A percentile compares a stretch with the other conserved stretches of the same genome.
Conservation (phyloP, 2,329 filamentous ascomycete species). For the Xylaria multiplex region DNA sequence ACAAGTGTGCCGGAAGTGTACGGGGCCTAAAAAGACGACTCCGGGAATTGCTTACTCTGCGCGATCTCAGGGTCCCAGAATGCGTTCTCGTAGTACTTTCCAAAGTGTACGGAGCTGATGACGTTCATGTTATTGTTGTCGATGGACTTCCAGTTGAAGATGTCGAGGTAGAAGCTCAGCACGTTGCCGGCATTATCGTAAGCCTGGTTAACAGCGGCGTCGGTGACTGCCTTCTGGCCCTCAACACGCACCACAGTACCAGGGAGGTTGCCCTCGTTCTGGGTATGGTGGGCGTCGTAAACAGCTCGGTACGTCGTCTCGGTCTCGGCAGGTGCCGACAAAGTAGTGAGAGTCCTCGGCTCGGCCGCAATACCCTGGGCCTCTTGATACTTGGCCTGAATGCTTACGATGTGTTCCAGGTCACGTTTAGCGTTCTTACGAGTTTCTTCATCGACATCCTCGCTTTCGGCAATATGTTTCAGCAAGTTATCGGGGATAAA, state of each 20-base stretch:
- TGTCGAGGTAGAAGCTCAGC: conserved; percentile 60
- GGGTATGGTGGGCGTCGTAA: conserved; percentile 55
- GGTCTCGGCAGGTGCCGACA: conserved; percentile 40
- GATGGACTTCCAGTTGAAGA: conserved; percentile 62
- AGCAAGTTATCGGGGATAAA: conserved; percentile 56
- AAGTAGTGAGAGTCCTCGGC: conserved; percentile 35
- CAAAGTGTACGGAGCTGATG: conserved; percentile 64
- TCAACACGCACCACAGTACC: conserved; percentile 57
- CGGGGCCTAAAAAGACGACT: too few relatives aligned
- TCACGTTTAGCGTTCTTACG: conserved; percentile 52
- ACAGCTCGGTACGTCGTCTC: conserved; percentile 54
- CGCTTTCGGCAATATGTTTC: conserved; percentile 51
- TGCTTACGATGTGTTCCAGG: conserved; percentile 52
- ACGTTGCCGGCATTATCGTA: conserved; percentile 62
- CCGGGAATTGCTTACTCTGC: conserved; percentile 50
- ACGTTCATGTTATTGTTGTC: conserved; percentile 62
- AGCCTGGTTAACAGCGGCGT: conserved; percentile 58
- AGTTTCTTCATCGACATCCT: conserved; percentile 53
- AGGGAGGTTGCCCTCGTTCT: conserved; percentile 53
- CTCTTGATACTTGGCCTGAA: conserved; percentile 49
- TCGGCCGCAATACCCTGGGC: conserved; percentile 41
- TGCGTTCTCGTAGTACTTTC: conserved; percentile 61
- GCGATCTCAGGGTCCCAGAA: conserved; percentile 61
- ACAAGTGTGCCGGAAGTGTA: not conserved
- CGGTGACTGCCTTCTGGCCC: conserved; percentile 53